Base-by-base conservation (phyloP, 176 grass and related monocot species). In the Puya raimondii region DNA sequence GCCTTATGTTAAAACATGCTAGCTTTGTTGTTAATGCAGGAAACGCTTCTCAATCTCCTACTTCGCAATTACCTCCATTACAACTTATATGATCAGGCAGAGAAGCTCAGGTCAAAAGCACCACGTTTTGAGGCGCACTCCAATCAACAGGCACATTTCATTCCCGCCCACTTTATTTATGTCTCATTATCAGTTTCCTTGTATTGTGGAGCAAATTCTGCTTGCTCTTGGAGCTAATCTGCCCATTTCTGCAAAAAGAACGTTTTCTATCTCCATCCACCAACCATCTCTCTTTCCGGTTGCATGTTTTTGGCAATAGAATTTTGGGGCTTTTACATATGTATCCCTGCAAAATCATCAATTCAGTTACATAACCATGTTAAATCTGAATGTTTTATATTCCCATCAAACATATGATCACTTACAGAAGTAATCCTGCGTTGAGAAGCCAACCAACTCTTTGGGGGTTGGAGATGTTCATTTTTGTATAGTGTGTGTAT, bases 31-130 rank as follows among this genome's bases (percentile, higher is more conserved):
- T 4, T 10, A 50, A 26, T 80, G 68, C 79, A 96, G 91, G 91
- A 96, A 75, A 96, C 87, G 33, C 85, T 97, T 65, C 84, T 97
- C 53, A 96, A 96, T 78, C 79, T 96, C 50, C 87, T 96, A n/a
- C 92, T 96, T 47, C 88, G 88, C 84, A 96, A 92, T 85, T 96
- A 96, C 48, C 92, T 96, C 54, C 86, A 96, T 70, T 96, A 92
- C 61, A 96, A 92, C 74, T 85, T 96, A 53, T 96, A 89, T 33
- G 86, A 96, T 33, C 88, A 89, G 51, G 88, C 93, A 23, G 93
- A 96, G 74, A 96, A 96, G 69, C 84, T 92, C 71, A 85, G 93
- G 72, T 96, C 89, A 48, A 92, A 96, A 77, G 93, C 86, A 70
- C 93, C 89, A 65, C 86, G 86, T 54, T 96, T 92, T 89, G 88